phyloP scores from a whole-genome alignment of 2,329 filamentous ascomycete species.

The Hirsutella minnesotensis region DNA sequence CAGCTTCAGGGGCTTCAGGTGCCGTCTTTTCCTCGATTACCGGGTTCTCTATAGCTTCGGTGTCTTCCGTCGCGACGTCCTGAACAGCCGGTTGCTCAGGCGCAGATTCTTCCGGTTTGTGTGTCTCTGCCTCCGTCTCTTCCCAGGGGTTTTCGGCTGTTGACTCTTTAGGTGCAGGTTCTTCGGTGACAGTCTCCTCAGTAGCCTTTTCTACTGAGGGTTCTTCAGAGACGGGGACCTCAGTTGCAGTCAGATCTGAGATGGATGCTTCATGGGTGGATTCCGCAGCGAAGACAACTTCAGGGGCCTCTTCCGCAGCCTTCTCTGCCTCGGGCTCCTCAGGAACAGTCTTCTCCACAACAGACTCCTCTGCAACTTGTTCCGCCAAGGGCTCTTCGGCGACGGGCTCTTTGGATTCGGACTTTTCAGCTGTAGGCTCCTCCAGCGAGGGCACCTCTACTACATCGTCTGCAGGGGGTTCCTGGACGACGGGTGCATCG shows the following conservation, averaged over 20 bases:
- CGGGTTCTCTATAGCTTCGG: not conserved
- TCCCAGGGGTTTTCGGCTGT: not conserved
- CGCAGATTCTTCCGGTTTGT: conserved; percentile 1
- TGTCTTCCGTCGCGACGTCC: not conserved
- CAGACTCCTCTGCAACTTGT: not conserved
- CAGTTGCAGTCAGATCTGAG: not conserved
- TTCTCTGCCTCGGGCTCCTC: not conserved
- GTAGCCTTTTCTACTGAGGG: not conserved
- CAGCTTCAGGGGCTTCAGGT: not conserved
- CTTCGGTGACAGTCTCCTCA: not conserved
- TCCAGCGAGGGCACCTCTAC: too few species aligned
- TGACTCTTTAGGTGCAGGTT: conserved; percentile 2
- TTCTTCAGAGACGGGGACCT: not conserved
- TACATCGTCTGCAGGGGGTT: too few species aligned
- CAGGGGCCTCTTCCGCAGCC: not conserved
- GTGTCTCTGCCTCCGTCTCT: not conserved
- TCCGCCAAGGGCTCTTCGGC: not conserved
- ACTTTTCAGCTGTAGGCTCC: not conserved
- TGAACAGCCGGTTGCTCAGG: conserved; percentile 1
- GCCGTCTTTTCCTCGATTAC: not conserved
- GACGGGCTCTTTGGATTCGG: not conserved
- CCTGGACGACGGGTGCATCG: too few species aligned
- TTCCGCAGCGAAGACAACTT: not conserved
- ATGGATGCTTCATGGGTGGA: not conserved
- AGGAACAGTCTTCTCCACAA: not conserved